phyloP scores from a whole-genome alignment of 2,329 filamentous ascomycete species.

The Scolecobasidium constrictum region DNA sequence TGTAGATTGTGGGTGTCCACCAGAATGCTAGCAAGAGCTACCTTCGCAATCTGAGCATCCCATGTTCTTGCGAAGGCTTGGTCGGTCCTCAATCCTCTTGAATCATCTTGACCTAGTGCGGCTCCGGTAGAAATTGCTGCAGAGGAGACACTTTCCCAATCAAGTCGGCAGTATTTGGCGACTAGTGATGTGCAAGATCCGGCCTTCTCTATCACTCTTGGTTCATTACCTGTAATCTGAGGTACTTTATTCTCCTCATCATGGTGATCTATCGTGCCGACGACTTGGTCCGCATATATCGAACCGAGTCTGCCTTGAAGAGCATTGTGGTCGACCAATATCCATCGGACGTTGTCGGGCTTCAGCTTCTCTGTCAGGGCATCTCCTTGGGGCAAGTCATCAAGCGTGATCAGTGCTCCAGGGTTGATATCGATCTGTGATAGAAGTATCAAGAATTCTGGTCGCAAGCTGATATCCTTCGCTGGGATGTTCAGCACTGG shows the following conservation, averaged over 20 bases:
- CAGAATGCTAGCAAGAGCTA: constrained; percentile 60
- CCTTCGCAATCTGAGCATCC: constrained; percentile 49
- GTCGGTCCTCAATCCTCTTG: constrained; percentile 21
- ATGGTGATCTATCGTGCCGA: constrained; percentile 69
- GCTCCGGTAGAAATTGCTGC: constrained; percentile 29
- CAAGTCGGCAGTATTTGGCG: constrained; percentile 43
- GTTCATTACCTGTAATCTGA: constrained; percentile 33
- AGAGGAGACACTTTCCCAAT: constrained; percentile 44
- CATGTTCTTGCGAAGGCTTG: constrained; percentile 26
- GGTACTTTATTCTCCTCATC: constrained; percentile 54
- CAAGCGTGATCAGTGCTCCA: constrained; percentile 54
- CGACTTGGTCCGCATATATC: constrained; percentile 42
- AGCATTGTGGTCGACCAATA: constrained; percentile 71
- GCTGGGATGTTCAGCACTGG: constrained; percentile 62
- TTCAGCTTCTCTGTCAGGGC: constrained; percentile 36
- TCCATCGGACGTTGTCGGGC: constrained; percentile 52
- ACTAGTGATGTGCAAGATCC: constrained; percentile 68
- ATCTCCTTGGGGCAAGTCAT: constrained; percentile 43
- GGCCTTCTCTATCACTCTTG: constrained; percentile 52
- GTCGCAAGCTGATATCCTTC: constrained; percentile 58
- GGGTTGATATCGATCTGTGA: constrained; percentile 46
- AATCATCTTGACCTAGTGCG: constrained; percentile 27
- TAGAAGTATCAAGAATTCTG: constrained; percentile 60
- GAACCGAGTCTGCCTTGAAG: constrained; percentile 51
- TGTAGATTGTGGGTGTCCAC: constrained; percentile 58